These are phyloP conservation scores for Annona squamosa DNA, from an alignment of 164 flowering plant genomes.

Conservation along the genomic window DNA sequence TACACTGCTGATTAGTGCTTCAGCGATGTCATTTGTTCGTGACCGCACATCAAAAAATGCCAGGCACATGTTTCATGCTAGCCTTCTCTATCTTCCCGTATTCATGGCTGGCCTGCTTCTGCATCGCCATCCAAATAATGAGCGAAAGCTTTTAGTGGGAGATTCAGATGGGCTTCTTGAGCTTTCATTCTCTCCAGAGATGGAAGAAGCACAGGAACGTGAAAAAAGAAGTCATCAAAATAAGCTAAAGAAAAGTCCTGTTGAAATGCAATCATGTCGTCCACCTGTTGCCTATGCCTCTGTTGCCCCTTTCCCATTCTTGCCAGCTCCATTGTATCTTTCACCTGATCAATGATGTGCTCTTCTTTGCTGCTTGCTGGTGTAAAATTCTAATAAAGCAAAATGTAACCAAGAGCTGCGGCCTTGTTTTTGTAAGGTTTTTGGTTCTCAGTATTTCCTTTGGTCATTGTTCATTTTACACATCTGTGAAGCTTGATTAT, in stretches of 20 bases:
- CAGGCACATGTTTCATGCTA: slow-evolving; percentile 83
- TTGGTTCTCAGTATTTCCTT: not conserved
- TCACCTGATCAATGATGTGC: slow-evolving; percentile 14
- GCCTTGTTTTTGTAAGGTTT: not conserved
- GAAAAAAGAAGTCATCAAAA: slow-evolving; percentile 8
- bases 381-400: not conserved
- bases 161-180: slow-evolving; percentile 8
- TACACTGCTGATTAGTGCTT: slow-evolving; percentile 55
- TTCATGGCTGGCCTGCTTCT: slow-evolving; percentile 83
- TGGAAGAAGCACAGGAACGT: slow-evolving; percentile 6
- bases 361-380: not conserved
- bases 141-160: slow-evolving; percentile 20
- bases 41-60: slow-evolving; percentile 59
- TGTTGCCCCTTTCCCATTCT: slow-evolving; percentile 81
- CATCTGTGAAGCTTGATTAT: not conserved
- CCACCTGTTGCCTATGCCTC: slow-evolving; percentile 88
- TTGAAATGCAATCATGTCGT: slow-evolving; percentile 20
- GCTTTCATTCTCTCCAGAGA: slow-evolving; percentile 16
- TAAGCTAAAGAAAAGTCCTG: slow-evolving; percentile 8
- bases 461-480: not conserved
- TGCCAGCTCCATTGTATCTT: slow-evolving; percentile 61
- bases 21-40: slow-evolving; percentile 60
- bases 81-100: slow-evolving; percentile 85
- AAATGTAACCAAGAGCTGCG: not conserved
- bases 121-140: slow-evolving; percentile 49